A percentile compares a stretch with the other conserved stretches of the same genome.
Evolutionary conservation across 148 eudicot species (phyloP).

Genomic region (Rhododendron ovatum): DNA sequence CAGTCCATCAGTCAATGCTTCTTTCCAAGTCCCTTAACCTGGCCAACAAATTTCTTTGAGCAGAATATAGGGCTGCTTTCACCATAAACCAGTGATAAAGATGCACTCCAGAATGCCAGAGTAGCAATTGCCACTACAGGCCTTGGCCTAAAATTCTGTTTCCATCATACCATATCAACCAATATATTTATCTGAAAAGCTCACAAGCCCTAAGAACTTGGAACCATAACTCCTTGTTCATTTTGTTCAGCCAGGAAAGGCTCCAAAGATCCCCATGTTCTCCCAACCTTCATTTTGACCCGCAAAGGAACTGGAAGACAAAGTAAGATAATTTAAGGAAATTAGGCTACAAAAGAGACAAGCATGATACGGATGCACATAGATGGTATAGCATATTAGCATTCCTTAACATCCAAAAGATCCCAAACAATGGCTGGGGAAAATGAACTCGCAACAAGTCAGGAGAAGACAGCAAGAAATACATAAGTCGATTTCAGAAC

Average conservation of each 20-base stretch:
- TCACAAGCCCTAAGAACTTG: not conserved
- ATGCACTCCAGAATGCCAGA: not conserved
- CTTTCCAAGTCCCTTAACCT: not conserved
- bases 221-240: not conserved
- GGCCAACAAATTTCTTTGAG: not conserved
- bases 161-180: not conserved
- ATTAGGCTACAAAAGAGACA: not conserved
- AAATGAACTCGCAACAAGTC: not conserved
- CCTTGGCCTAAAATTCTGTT: not conserved
- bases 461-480: not conserved
- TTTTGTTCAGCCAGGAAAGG: conserved; percentile 35
- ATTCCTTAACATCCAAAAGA: not conserved
- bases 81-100: not conserved
- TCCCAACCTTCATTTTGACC: conserved; percentile 81
- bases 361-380: not conserved
- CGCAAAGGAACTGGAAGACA: conserved; percentile 69
- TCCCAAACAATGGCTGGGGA: not conserved
- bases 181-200: not conserved
- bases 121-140: not conserved
- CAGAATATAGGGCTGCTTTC: not conserved
- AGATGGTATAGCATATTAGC: not conserved
- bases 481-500: not conserved
- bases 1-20: not conserved
- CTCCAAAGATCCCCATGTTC: conserved; percentile 91
- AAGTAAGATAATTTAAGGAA: not conserved